A percentile compares a stretch with the other conserved stretches of the same genome.
phyloP scores from a whole-genome alignment of 2,329 filamentous ascomycete genomes.

The Aspergillus udagawae region DNA sequence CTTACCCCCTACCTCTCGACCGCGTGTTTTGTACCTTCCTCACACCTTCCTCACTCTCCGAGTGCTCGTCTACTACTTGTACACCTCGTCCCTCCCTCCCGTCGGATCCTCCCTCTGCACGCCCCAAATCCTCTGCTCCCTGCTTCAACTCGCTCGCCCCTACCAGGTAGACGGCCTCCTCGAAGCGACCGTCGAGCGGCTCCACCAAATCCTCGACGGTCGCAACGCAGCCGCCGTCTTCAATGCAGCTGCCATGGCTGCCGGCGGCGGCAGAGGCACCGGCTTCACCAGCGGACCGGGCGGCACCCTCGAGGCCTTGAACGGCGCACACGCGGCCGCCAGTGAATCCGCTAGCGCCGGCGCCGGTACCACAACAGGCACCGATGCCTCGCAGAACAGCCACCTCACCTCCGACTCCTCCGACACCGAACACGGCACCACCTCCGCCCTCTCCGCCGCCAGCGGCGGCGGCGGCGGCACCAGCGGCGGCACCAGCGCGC shows the following conservation, averaged over 20 bases:
- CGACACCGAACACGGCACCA: conserved; percentile 34
- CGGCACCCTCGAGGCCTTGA: conserved; percentile 42
- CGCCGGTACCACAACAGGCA: conserved; percentile 18
- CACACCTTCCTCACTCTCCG: conserved; percentile 88
- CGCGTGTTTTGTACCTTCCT: conserved; percentile 84
- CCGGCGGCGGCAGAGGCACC: conserved; percentile 82
- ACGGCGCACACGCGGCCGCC: conserved; percentile 25
- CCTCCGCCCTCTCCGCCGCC: conserved; percentile 20
- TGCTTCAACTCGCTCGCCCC: conserved; percentile 86
- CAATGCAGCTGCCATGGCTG: conserved; percentile 97
- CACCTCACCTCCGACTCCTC: conserved; percentile 35
- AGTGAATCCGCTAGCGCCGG: conserved; percentile 15
- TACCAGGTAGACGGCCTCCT: conserved; percentile 91
- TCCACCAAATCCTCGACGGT: conserved; percentile 85
- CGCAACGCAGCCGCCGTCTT: conserved; percentile 95
- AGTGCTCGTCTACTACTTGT: conserved; percentile 86
- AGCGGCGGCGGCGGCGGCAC: conserved; percentile 26
- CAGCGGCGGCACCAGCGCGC: conserved; percentile 19
- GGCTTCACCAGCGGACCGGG: conserved; percentile 59
- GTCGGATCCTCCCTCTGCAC: conserved; percentile 76
- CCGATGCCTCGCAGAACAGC: conserved; percentile 24
- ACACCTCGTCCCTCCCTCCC: conserved; percentile 82
- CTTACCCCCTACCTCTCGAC: conserved; percentile 60
- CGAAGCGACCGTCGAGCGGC: conserved; percentile 84
- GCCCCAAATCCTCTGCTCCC: conserved; percentile 90